Base-by-base conservation (phyloP, 257 asterid genomes). In the Paraleonurus japonicus region DNA sequence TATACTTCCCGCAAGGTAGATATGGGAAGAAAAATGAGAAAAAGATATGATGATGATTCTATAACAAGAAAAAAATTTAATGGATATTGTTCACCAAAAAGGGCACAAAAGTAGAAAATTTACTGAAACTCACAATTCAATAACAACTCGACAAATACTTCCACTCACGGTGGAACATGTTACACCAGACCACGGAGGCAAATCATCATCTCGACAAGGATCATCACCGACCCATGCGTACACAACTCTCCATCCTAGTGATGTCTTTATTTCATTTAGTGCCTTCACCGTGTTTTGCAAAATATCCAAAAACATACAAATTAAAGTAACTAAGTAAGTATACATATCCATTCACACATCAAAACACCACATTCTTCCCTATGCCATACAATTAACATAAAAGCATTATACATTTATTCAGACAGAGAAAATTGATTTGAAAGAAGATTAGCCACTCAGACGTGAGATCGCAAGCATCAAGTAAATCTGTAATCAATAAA, bases 141-240 rank as follows among this genome's bases (percentile, higher is more conserved):
- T 94, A 51, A 94, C 96, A 19, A 91, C 96, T 82, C 95, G 85
- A 60, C 82, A 88, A 83, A 91, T 96, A n/a, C 96, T 90, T 66
- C 95, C 97, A 51, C 96, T 89, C 43, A 86, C 87, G 0, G 84
- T 77, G 75, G 96, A 82, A 75, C 96, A 92, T 0, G 95, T 92
- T 64, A 94, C 98, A 41, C 96, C 97, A 50, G 97, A 85, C 98
- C 98, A 92, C 6, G 98, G 89, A 28, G 96, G 98, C 83, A 92
- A 84, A 76, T 85, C 98, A 67, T 96, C 96, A 71, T 89, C 97
- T 81, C 96, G 97, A 74, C 99, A 94, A 50, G 99, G 99, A 87
- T 94, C 97, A 77, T 91, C 99, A 30, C 99, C 99, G 50, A 92
- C 97, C 99, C 98, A 92, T 0, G 99, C 96, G 32, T 95, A 92